Base-by-base conservation (phyloP, 2,329 filamentous ascomycete species). In the Ceratocystis eucalypticola region DNA sequence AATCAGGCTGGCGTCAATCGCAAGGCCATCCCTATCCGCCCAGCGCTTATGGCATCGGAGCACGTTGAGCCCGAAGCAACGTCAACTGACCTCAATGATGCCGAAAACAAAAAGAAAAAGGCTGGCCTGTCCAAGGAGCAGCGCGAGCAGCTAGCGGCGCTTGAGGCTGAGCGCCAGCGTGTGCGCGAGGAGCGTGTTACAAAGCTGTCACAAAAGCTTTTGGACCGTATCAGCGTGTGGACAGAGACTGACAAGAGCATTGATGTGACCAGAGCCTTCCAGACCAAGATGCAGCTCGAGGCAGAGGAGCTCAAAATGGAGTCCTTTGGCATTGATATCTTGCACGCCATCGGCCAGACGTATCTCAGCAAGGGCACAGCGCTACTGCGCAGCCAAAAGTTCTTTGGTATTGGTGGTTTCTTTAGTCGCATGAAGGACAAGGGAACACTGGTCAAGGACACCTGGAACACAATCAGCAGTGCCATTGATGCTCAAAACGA, bases 261-360 rank as follows among this genome's bases (percentile, higher is more conserved):
- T 15, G 91, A 96, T 71, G 90, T 96, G 68, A 97, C 93, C 44
- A 79, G 79, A 67, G 89, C 94, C 0, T 99, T 97, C 80, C 87
- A 92, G 75, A 90, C 93, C 74, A 96, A 99, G 83, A 96, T 89
- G 71, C 84, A 87, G 50, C 85, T 97, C 50, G 94, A 99, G 77
- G 90, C 96, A 30, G 94, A 99, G 79, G 96, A 97, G 74, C 80
- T 99, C 71, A 99, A 97, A 82, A 99, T 99, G 91, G 94, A 99
- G 78, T 95, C 89, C 0, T 99, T 99, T 72, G 94, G 94, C 64
- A 82, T 99, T 53, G 94, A 99, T 70, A 97, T 97, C 71, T 80
- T 96, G 62, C 93, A 97, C 75, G 92, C 94, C 59, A 95, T 99
- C 72, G 94, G 94, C 17, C 82, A 88, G 71, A 96, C 91, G 3